These are phyloP conservation scores for Monosporascus sp. DNA, from an alignment of 2,329 filamentous ascomycete species.

Conservation along the genomic window DNA sequence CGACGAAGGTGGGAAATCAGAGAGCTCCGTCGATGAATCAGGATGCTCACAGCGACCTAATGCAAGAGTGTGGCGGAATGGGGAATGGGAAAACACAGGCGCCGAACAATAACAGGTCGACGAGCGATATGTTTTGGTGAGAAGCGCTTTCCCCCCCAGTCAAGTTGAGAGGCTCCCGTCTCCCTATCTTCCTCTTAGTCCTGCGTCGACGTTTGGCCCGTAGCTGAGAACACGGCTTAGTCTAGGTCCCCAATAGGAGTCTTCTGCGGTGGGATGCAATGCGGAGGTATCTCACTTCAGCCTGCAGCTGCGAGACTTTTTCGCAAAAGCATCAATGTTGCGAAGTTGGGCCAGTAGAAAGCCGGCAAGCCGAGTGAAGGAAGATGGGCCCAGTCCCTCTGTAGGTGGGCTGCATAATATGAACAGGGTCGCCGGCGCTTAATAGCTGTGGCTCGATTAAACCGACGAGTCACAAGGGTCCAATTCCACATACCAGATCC, in stretches of 20 bases:
- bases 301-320: slow-evolving; percentile 34
- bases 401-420: slow-evolving; percentile 39
- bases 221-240: slow-evolving; percentile 8
- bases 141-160: background rate
- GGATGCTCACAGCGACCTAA: background rate
- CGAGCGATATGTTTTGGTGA: background rate
- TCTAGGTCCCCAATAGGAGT: slow-evolving; percentile 7
- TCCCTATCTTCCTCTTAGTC: background rate
- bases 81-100: background rate
- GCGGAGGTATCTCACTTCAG: slow-evolving; percentile 15
- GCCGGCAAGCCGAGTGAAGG: slow-evolving; percentile 13
- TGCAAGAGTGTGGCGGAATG: background rate
- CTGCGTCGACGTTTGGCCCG: slow-evolving; percentile 8
- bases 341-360: slow-evolving; percentile 20
- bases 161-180: background rate
- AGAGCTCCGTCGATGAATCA: background rate
- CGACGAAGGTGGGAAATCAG: background rate
- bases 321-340: slow-evolving; percentile 17
- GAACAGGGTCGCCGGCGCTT: slow-evolving; percentile 51
- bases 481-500: slow-evolving; percentile 12
- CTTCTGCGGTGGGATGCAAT: slow-evolving; percentile 13
- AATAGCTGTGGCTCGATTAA: slow-evolving; percentile 39
- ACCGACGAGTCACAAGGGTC: slow-evolving; percentile 31
- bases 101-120: background rate
- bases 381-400: slow-evolving; percentile 5